A percentile compares a stretch with the other conserved stretches of the same genome.
phyloP scores from a whole-genome alignment of 2,329 filamentous ascomycete species.

The Xylaria sp. region DNA sequence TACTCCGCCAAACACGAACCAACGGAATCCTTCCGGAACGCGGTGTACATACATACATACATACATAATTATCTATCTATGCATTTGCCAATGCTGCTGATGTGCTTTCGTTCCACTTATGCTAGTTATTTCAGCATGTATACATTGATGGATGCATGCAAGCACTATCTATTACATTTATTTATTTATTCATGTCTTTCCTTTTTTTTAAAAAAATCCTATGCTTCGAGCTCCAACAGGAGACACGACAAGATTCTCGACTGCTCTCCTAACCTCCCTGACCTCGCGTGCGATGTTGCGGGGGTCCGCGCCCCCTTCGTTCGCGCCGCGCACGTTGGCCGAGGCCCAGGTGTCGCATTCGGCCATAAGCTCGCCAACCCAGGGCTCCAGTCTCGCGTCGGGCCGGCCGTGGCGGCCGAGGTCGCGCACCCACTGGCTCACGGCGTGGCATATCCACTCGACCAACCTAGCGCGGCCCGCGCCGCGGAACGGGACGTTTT shows the following conservation, averaged over 20 bases:
- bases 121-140: background rate
- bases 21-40: background rate
- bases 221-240: conserved; percentile 53
- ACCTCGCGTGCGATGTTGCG: conserved; percentile 56
- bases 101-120: background rate
- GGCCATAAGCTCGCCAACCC: conserved; percentile 54
- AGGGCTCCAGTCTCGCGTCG: conserved; percentile 45
- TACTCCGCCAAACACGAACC: background rate
- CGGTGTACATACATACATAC: conserved; percentile 3
- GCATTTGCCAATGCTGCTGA: background rate
- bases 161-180: background rate
- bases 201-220: conserved; percentile 54
- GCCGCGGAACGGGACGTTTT: conserved; percentile 68
- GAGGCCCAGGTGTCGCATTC: conserved; percentile 58
- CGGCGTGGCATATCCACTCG: conserved; percentile 63
- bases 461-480: conserved; percentile 60
- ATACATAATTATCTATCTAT: background rate
- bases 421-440: conserved; percentile 60
- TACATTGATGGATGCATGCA: background rate
- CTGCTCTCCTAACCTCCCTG: conserved; percentile 56
- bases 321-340: conserved; percentile 51
- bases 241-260: conserved; percentile 56
- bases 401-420: conserved; percentile 45
- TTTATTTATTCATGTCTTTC: background rate
- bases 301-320: conserved; percentile 58